These are phyloP conservation scores for Bimuria novae-zelandiae DNA, from an alignment of 2,329 filamentous ascomycete species.

Conservation along the genomic window DNA sequence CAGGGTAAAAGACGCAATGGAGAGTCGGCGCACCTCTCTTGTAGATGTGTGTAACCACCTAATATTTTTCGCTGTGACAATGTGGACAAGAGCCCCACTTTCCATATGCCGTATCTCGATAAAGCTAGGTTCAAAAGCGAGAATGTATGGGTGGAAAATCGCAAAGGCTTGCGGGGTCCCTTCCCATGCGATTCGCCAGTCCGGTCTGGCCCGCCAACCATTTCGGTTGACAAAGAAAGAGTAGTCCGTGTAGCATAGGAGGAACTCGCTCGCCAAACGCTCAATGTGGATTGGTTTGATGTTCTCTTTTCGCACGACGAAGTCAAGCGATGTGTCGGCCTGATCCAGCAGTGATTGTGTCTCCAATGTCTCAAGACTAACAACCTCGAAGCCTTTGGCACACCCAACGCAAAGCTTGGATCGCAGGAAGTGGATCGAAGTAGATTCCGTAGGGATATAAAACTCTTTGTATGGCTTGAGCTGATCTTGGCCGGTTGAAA, in stretches of 20 bases:
- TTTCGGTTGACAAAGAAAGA: constrained; percentile 99
- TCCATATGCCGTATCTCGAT: constrained; percentile 97
- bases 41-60: constrained; percentile 97
- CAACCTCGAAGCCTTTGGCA: constrained; percentile 93
- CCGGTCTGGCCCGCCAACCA: constrained; percentile 91
- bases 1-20: too few relatives aligned
- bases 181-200: constrained; percentile 98
- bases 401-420: constrained; percentile 97
- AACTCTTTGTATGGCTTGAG: constrained; percentile 86
- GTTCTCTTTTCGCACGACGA: constrained; percentile 90
- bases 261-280: constrained; percentile 92
- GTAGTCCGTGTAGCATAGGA: constrained; percentile 98
- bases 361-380: constrained; percentile 95
- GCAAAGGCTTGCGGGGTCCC: constrained; percentile 90
- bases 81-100: constrained; percentile 86
- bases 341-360: constrained; percentile 96
- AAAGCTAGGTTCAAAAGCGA: constrained; percentile 96
- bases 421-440: constrained; percentile 95
- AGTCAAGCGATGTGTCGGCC: constrained; percentile 96
- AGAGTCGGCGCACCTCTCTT: constrained; percentile 72
- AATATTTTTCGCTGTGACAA: constrained; percentile 95
- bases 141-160: constrained; percentile 92
- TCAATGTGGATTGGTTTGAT: constrained; percentile 97
- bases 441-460: constrained; percentile 98
- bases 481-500: constrained; percentile 89